These are phyloP conservation scores for Phalaenopsis aphrodite DNA, from an alignment of 106 monocot species.

Conservation along the genomic window DNA sequence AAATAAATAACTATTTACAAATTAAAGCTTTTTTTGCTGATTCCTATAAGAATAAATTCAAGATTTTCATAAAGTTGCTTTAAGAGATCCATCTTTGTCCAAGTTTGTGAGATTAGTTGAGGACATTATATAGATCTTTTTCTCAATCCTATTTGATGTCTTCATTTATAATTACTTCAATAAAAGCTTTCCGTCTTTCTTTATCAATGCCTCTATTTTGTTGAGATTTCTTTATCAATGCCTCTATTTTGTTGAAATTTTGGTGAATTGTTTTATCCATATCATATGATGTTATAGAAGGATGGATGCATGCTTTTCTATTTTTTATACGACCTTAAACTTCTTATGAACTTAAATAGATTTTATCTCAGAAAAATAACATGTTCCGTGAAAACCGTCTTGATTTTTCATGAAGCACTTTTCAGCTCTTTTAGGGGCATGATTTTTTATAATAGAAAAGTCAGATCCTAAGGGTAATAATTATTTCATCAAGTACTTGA, in stretches of 20 bases:
- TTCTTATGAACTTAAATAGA: neutral
- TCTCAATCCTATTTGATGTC: neutral
- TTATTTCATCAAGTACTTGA: neutral
- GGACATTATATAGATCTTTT: no score
- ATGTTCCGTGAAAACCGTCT: neutral
- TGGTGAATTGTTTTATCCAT: neutral
- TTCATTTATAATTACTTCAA: neutral
- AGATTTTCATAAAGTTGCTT: no score
- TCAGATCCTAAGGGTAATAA: neutral
- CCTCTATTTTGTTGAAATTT: neutral
- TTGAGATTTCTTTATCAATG: neutral
- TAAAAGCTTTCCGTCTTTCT: neutral
- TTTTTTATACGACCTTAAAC: neutral
- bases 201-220: neutral
- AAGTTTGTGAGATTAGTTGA: no score
- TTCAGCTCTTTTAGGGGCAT: neutral
- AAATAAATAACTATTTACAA: no score
- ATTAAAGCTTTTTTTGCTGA: no score
- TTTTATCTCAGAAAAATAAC: neutral
- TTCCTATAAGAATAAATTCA: no score
- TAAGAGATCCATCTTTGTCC: no score
- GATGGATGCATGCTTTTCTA: neutral
- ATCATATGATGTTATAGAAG: neutral
- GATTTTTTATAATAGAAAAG: neutral
- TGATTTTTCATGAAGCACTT: neutral